Base-by-base conservation (phyloP, 176 grass and related monocot genomes). In the Metroxylon sagu region DNA sequence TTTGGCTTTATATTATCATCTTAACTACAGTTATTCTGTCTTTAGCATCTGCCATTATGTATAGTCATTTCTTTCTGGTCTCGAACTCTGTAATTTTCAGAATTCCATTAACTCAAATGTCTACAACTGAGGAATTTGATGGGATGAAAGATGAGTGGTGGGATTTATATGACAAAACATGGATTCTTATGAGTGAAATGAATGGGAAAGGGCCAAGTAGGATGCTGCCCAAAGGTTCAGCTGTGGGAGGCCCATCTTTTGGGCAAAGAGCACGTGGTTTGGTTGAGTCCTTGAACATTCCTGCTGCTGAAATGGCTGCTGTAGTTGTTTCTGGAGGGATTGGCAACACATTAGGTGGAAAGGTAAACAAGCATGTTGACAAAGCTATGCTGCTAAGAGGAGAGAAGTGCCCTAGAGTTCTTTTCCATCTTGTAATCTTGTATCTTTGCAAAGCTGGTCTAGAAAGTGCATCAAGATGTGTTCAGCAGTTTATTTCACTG, bases 231-330 rank as follows among this genome's bases (percentile, higher is more conserved):
- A 97, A 88, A 69, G 64, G 72, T 54, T 65, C 77, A 77, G 79
- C 59, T 76, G 62, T 77, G 12, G 66, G 76, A 35, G 78, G 56
- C 8, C 81, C 87, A 67, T 97, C 92, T 69, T 82, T 97, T 25
- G 72, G 86, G 19, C 92, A 97, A 79, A 87, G 92, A 62, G 92
- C 92, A 56, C 92, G 87, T 56, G 92, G 87, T 57, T 76, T 97
- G 62, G 92, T 97, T 56, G 92, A 97, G 72, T 97, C 92, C 10
- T 68, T 97, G 58, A 97, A 97, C 79, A 91, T 97, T 57, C 92
- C 92, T 18, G 92, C 92, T 75, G 83, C 92, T 50, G 92, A 97
- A 84, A 89, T 90, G 87, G 92, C 92, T 78, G 86, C 91, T 71
- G 91, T 87, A 62, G 91, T 96, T 79, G 86, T 96, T 61, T 80